Percentiles rank a stretch among this genome's conserved stretches.
Conservation (phyloP, 1,139 yeast genomes). For the Suhomyces taliae region DNA sequence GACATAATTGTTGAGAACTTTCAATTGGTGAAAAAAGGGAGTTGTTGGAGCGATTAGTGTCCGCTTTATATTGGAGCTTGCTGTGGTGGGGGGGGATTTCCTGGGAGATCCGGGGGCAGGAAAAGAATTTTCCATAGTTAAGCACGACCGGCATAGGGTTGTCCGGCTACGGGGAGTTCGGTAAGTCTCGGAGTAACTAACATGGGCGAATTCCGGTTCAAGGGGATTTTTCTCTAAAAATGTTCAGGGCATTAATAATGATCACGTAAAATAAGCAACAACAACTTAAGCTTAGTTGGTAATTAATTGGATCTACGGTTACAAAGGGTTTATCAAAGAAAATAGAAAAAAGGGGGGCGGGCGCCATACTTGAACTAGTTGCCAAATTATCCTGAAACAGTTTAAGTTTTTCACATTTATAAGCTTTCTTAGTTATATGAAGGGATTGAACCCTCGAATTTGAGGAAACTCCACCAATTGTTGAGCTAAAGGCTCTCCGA, state of each 20-base stretch:
- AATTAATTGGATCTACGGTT: neutral
- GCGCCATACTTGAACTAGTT: too few relatives aligned
- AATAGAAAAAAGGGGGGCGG: too few relatives aligned
- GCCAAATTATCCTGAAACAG: too few relatives aligned
- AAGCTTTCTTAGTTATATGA: too few relatives aligned
- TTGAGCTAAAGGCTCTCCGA: neutral
- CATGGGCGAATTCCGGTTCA: neutral
- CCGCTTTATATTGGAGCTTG: slow-evolving; percentile 6
- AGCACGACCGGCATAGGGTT: neutral
- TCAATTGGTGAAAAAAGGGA: slow-evolving; percentile 1
- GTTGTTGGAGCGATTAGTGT: neutral
- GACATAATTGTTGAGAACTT: slow-evolving; percentile 21
- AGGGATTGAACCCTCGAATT: neutral
- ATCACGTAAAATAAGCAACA: neutral
- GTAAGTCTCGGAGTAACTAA: neutral
- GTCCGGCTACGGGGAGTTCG: slow-evolving; percentile 1
- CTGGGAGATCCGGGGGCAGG: slow-evolving; percentile 9
- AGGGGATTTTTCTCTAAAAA: neutral
- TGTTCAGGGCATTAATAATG: slow-evolving; percentile 1
- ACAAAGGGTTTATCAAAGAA: neutral
- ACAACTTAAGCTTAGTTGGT: neutral
- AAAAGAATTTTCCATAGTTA: slow-evolving; percentile 1
- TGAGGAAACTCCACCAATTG: neutral
- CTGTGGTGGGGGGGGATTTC: slow-evolving; percentile 5
- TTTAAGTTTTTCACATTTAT: too few relatives aligned